phyloP scores from a whole-genome alignment of 345 rosid genomes.

The Eucalyptus microcorys region DNA sequence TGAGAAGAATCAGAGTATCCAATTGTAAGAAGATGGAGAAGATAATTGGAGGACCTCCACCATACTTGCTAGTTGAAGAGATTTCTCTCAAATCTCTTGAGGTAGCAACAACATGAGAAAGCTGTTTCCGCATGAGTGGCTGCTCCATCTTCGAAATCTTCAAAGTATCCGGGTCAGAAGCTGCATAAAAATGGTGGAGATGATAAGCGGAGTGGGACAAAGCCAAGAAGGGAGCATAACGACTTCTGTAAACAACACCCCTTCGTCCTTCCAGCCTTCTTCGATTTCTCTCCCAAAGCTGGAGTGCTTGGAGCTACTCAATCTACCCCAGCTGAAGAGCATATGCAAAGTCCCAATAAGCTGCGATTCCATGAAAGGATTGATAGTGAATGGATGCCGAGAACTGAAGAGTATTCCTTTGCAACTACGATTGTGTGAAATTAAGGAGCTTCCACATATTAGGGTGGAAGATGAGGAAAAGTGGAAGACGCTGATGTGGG shows the following conservation, averaged over 20 bases:
- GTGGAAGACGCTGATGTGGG: too few relatives aligned
- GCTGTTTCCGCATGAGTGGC: not conserved
- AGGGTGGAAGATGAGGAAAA: too few relatives aligned
- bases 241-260: not conserved
- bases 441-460: not conserved
- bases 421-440: not conserved
- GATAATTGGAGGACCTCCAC: not conserved
- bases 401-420: not conserved
- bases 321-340: not conserved
- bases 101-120: not conserved
- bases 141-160: not conserved
- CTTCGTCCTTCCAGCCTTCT: not conserved
- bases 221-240: not conserved
- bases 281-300: not conserved
- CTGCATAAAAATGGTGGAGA: not conserved
- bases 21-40: not conserved
- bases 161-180: fast-evolving
- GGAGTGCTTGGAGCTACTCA: fast-evolving
- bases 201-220: not conserved
- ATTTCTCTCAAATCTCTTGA: not conserved
- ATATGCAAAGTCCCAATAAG: not conserved
- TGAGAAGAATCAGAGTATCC: not conserved
- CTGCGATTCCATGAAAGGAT: not conserved
- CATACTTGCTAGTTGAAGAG: not conserved
- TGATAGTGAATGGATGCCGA: fast-evolving